These are phyloP conservation scores for Auxenochlorella protothecoides DNA, from an alignment of 139 green algal genomes.

Conservation along the genomic window DNA sequence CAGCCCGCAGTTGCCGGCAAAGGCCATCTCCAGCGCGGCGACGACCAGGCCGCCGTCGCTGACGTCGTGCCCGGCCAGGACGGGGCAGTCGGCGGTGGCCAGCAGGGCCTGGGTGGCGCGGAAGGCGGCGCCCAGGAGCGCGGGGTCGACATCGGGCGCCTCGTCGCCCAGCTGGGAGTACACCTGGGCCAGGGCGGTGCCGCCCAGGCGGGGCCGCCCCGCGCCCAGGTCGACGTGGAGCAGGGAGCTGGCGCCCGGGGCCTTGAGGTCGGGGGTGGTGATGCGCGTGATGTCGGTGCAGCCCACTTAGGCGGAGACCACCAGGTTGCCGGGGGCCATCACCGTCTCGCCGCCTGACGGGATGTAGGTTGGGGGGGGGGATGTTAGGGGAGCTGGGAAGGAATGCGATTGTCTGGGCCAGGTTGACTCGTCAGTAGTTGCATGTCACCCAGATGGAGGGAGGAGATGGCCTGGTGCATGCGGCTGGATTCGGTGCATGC, in stretches of 20 bases:
- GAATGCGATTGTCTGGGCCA: not conserved
- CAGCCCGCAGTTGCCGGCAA: conserved; percentile 69
- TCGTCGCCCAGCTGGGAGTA: conserved; percentile 64
- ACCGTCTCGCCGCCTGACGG: conserved; percentile 66
- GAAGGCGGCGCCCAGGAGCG: conserved; percentile 59
- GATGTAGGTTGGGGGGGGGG: not conserved
- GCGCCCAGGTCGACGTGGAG: conserved; percentile 84
- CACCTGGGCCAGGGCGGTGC: conserved; percentile 82
- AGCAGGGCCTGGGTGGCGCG: conserved; percentile 77
- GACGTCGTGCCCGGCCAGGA: conserved; percentile 91
- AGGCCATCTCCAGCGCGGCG: conserved; percentile 90
- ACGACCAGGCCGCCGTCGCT: conserved; percentile 81
- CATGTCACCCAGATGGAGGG: too few relatives aligned
- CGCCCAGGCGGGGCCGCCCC: conserved; percentile 65
- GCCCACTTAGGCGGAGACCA: conserved; percentile 87
- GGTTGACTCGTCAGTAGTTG: too few relatives aligned
- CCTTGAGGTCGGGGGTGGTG: conserved; percentile 74
- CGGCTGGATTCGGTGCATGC: too few relatives aligned
- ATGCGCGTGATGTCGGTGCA: conserved; percentile 87
- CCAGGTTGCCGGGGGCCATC: conserved; percentile 91
- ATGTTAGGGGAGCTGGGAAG: not conserved
- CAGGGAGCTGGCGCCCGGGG: conserved; percentile 45
- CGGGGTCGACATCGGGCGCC: conserved; percentile 70
- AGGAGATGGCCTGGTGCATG: too few relatives aligned
- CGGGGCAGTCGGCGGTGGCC: conserved; percentile 16